A percentile compares a stretch with the other conserved stretches of the same genome.
Evolutionary conservation across 805 yeast species (phyloP).

Genomic region (Kurtzmaniella fragi): DNA sequence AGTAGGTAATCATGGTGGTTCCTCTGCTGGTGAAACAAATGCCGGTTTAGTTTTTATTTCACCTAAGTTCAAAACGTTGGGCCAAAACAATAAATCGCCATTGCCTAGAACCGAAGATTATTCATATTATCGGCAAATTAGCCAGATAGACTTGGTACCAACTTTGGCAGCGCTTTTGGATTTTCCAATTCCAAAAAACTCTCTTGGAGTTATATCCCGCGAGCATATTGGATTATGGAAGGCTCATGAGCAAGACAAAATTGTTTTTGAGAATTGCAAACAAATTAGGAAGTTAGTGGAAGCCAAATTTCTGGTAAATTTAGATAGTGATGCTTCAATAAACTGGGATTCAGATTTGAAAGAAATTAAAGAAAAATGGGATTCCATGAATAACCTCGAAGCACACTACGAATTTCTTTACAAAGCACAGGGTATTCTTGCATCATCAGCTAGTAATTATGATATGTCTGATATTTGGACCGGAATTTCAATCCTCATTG

Average conservation of each 20-base stretch:
- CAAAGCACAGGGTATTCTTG: slow-evolving; percentile 45
- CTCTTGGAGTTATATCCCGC: slow-evolving; percentile 64
- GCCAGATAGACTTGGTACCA: slow-evolving; percentile 73
- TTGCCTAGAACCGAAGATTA: slow-evolving; percentile 37
- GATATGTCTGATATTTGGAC: slow-evolving; percentile 43
- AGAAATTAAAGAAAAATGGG: slow-evolving; percentile 10
- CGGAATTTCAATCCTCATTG: slow-evolving; percentile 20
- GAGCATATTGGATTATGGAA: slow-evolving; percentile 53
- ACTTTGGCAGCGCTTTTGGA: slow-evolving; percentile 58
- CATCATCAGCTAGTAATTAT: slow-evolving; percentile 70
- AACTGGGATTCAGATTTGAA: slow-evolving; percentile 2
- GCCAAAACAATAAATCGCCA: slow-evolving; percentile 29
- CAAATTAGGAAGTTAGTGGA: slow-evolving; percentile 50
- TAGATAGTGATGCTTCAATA: slow-evolving; percentile 3
- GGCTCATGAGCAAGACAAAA: slow-evolving; percentile 23
- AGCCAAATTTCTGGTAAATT: slow-evolving; percentile 26
- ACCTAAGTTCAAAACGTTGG: slow-evolving; percentile 40
- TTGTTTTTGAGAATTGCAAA: slow-evolving; percentile 50
- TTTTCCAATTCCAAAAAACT: slow-evolving; percentile 66
- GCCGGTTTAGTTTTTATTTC: slow-evolving; percentile 75
- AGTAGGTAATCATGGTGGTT: slow-evolving; percentile 95
- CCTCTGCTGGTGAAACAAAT: slow-evolving; percentile 86
- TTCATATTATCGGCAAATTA: slow-evolving; percentile 47
- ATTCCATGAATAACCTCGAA: slow-evolving; percentile 4
- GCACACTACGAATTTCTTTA: slow-evolving; percentile 29